Evolutionary conservation across 371 early-diverging fungal genomes (phyloP).

Genomic region (Lichtheimia hyalospora): DNA sequence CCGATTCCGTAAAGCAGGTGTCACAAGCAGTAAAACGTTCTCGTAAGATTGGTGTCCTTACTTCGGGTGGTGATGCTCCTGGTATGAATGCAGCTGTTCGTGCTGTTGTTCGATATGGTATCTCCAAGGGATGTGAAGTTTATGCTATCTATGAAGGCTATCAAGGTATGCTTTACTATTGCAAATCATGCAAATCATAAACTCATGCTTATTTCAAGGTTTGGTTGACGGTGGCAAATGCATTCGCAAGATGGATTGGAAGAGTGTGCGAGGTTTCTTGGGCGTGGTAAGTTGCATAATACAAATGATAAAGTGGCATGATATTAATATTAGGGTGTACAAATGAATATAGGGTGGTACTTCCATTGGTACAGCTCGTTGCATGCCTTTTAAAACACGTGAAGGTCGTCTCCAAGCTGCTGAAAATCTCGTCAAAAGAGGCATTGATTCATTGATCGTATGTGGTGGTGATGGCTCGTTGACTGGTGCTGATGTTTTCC

Average conservation of each 20-base stretch:
- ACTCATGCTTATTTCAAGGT: constrained; percentile 46
- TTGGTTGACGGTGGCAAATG: constrained; percentile 92
- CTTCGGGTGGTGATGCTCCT: constrained; percentile 98
- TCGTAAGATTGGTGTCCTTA: constrained; percentile 88
- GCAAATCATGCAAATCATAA: background rate
- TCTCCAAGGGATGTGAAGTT: constrained; percentile 82
- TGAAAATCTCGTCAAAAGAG: constrained; percentile 81
- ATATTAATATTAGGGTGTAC: background rate
- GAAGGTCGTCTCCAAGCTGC: constrained; percentile 89
- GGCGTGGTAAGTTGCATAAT: constrained; percentile 51
- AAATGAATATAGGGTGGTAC: constrained; percentile 82
- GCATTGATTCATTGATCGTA: constrained; percentile 95
- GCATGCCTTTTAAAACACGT: constrained; percentile 79
- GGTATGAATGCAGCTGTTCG: constrained; percentile 99
- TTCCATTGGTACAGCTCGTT: constrained; percentile 93
- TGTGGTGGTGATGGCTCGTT: constrained; percentile 97
- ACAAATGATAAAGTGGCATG: background rate
- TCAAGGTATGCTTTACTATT: constrained; percentile 64
- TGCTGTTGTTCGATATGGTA: constrained; percentile 90
- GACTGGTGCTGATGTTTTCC: constrained; percentile 92
- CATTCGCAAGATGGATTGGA: constrained; percentile 86
- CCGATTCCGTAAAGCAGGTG: background rate
- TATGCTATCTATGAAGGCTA: constrained; percentile 97
- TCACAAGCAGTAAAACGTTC: constrained; percentile 12
- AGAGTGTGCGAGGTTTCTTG: constrained; percentile 85